A percentile compares a stretch with the other conserved stretches of the same genome.
These are phyloP conservation scores for Tylopilus felleus DNA, from an alignment of 768 basidiomycete genomes.

Conservation along the genomic window DNA sequence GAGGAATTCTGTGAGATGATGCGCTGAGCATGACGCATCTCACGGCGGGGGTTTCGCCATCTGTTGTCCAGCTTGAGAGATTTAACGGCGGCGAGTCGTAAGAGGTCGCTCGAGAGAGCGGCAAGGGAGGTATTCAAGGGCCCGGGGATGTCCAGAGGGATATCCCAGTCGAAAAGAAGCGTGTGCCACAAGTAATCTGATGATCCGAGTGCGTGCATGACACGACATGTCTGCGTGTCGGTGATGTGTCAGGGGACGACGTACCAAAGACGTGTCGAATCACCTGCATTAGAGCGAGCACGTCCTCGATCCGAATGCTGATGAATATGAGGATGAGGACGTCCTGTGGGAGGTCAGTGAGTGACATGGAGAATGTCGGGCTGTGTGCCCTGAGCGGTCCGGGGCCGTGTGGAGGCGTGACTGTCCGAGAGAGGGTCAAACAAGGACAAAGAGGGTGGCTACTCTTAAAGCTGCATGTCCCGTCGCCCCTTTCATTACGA, in stretches of 20 bases:
- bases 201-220: constrained; percentile 48
- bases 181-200: constrained; percentile 57
- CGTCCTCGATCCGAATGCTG: constrained; percentile 36
- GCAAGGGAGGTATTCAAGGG: constrained; percentile 26
- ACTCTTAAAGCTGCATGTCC: constrained; percentile 22
- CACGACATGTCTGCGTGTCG: constrained; percentile 57
- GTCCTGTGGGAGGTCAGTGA: constrained; percentile 42
- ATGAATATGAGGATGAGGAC: constrained; percentile 39
- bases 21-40: constrained; percentile 35
- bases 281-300: constrained; percentile 51
- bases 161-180: constrained; percentile 28
- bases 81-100: constrained; percentile 41
- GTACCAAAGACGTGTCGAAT: constrained; percentile 7
- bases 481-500: constrained; percentile 29
- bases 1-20: constrained; percentile 35
- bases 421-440: constrained; percentile 13
- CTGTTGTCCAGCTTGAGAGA: constrained; percentile 50
- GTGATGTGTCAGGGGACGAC: constrained; percentile 5
- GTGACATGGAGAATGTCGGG: neutral
- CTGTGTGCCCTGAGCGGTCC: neutral
- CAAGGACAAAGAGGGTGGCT: constrained; percentile 28
- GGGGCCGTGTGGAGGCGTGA: constrained; percentile 1
- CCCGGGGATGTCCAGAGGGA: constrained; percentile 46
- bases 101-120: constrained; percentile 37
- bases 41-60: constrained; percentile 41